These are phyloP conservation scores for Apiotrichum montevideense DNA, from an alignment of 1,284 basidiomycete species.

Conservation along the genomic window DNA sequence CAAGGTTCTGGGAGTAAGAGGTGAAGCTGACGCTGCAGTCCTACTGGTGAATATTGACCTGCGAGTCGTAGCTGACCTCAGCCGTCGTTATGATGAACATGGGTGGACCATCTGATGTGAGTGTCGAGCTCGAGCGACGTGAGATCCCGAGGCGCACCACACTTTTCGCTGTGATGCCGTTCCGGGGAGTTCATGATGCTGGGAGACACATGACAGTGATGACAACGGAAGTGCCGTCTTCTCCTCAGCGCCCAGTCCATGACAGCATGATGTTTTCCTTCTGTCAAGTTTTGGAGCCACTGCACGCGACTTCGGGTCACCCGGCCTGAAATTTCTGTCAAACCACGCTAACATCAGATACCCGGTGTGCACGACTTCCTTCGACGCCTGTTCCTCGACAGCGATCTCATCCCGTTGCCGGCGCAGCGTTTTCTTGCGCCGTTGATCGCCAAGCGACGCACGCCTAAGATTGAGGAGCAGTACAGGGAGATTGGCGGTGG, in stretches of 20 bases:
- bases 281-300: no score
- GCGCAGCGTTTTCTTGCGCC: slow-evolving; percentile 85
- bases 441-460: slow-evolving; percentile 81
- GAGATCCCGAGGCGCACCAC: no score
- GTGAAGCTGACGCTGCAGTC: slow-evolving; percentile 4
- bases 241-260: no score
- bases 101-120: slow-evolving; percentile 89
- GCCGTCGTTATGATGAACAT: slow-evolving; percentile 97
- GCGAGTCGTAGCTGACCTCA: slow-evolving; percentile 29
- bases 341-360: slow-evolving; percentile 52
- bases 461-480: slow-evolving; percentile 90
- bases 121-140: slow-evolving; percentile 24
- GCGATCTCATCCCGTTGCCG: slow-evolving; percentile 92
- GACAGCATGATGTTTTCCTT: no score
- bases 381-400: slow-evolving; percentile 86
- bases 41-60: slow-evolving; percentile 8
- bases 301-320: no score
- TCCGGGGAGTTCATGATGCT: no score
- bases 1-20: background rate
- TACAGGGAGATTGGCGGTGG: slow-evolving; percentile 94
- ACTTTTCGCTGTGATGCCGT: no score
- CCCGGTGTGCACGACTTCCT: slow-evolving; percentile 84
- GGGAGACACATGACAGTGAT: no score
- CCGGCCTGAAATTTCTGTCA: no score
- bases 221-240: no score